Conservation (phyloP, 441 rosid species). For the Arabidopsis lyrata region DNA sequence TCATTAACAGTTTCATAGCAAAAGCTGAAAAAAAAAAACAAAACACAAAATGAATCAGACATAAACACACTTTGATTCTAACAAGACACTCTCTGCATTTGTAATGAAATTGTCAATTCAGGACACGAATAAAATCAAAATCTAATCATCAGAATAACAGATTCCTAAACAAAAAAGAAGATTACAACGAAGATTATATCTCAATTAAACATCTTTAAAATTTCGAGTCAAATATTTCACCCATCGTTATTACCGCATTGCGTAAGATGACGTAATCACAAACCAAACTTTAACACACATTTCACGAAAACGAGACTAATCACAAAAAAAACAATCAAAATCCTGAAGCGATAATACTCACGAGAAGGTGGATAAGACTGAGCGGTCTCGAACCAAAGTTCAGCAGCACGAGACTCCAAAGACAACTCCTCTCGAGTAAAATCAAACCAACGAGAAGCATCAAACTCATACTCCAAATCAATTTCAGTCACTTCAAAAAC, state of each 20-base stretch:
- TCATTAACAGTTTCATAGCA: constrained; percentile 60
- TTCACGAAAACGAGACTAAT: constrained; percentile 1
- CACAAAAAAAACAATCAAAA: background rate
- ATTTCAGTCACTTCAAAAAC: constrained; percentile 71
- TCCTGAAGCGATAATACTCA: constrained; percentile 48
- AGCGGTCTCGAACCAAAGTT: constrained; percentile 77
- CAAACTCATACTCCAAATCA: constrained; percentile 88
- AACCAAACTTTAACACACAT: background rate
- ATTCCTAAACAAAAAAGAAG: background rate
- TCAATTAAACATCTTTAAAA: constrained; percentile 6
- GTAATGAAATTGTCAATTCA: background rate
- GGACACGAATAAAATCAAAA: background rate
- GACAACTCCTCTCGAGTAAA: constrained; percentile 69
- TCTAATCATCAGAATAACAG: background rate
- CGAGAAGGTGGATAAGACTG: constrained; percentile 85
- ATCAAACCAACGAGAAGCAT: constrained; percentile 82
- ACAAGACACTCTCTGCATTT: constrained; percentile 12
- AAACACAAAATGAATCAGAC: background rate
- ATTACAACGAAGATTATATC: background rate
- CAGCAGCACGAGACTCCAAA: constrained; percentile 69
- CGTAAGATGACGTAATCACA: constrained; percentile 27
- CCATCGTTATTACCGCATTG: constrained; percentile 1
- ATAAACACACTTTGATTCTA: background rate
- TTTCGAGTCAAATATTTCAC: background rate
- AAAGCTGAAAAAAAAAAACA: constrained; percentile 55